Evolutionary conservation across 306 rosid genomes (phyloP).

Genomic region (Fragaria nilgerrensis): DNA sequence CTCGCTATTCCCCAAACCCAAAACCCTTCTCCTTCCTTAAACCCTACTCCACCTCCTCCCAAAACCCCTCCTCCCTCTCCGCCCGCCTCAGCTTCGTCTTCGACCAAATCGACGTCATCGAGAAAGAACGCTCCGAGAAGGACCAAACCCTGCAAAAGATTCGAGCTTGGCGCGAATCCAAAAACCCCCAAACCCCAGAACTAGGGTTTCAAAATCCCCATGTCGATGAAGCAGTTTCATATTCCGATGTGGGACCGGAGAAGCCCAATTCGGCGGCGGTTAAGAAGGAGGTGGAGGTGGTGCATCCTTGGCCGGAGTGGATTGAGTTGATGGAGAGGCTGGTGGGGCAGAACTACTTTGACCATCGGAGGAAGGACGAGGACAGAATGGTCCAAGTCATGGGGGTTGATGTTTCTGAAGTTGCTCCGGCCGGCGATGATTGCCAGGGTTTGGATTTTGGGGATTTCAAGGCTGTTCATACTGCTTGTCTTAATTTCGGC

Average conservation of each 20-base stretch:
- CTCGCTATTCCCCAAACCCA: conserved; percentile 35
- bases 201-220: conserved; percentile 7
- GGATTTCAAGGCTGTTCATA: conserved; percentile 68
- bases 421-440: conserved; percentile 18
- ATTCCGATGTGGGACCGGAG: background rate
- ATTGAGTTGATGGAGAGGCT: conserved; percentile 84
- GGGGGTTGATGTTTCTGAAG: conserved; percentile 47
- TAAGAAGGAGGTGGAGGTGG: conserved; percentile 55
- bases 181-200: conserved; percentile 27
- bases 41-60: conserved; percentile 53
- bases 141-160: conserved; percentile 85
- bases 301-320: conserved; percentile 99
- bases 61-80: conserved; percentile 65
- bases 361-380: conserved; percentile 75
- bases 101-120: conserved; percentile 91
- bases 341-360: conserved; percentile 90
- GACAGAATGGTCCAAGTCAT: conserved; percentile 59
- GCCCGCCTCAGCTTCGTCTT: conserved; percentile 87
- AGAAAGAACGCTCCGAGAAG: conserved; percentile 73
- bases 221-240: background rate
- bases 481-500: conserved; percentile 81
- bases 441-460: conserved; percentile 49
- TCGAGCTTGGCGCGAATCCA: conserved; percentile 82
- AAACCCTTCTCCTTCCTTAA: conserved; percentile 29
- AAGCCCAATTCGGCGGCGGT: background rate